These are phyloP conservation scores for Coemansia sp. DNA, from an alignment of 192 early-diverging fungal species.

Conservation along the genomic window DNA sequence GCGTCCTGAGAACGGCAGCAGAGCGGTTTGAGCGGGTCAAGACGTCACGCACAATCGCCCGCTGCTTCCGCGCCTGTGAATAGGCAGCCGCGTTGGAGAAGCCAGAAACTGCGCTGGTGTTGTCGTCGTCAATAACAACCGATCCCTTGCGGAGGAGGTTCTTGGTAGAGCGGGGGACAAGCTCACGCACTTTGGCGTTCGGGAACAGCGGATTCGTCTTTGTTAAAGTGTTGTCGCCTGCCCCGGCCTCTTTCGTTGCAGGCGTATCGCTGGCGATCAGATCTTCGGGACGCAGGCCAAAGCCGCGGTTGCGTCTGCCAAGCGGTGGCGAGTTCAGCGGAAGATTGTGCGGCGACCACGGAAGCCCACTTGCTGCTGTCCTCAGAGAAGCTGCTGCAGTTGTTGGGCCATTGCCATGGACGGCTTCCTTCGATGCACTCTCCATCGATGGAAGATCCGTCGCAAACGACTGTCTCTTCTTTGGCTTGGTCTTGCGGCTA, in stretches of 20 bases:
- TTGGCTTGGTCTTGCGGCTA: background rate
- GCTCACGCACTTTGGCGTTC: conserved; percentile 40
- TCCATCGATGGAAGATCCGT: background rate
- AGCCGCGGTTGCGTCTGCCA: conserved; percentile 24
- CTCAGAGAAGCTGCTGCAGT: conserved; percentile 4
- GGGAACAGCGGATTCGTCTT: conserved; percentile 23
- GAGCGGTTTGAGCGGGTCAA: conserved; percentile 33
- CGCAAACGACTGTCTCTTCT: background rate
- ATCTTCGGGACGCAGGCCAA: conserved; percentile 38
- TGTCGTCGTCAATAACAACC: conserved; percentile 22
- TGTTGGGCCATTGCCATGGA: background rate
- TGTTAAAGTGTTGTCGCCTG: background rate
- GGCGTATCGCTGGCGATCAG: conserved; percentile 10
- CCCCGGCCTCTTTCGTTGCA: background rate
- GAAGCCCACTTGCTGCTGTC: conserved; percentile 39
- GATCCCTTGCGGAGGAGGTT: conserved; percentile 38
- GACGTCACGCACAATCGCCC: conserved; percentile 29
- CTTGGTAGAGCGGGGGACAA: conserved; percentile 38
- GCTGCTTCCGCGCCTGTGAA: conserved; percentile 31
- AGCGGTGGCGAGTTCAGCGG: conserved; percentile 21
- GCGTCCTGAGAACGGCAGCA: conserved; percentile 21
- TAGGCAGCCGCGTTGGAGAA: conserved; percentile 29
- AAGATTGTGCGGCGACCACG: conserved; percentile 36
- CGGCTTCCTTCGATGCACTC: background rate
- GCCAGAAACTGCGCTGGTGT: conserved; percentile 3